Conservation (phyloP, 495 filamentous ascomycete genomes). For the Penicillium angulare region DNA sequence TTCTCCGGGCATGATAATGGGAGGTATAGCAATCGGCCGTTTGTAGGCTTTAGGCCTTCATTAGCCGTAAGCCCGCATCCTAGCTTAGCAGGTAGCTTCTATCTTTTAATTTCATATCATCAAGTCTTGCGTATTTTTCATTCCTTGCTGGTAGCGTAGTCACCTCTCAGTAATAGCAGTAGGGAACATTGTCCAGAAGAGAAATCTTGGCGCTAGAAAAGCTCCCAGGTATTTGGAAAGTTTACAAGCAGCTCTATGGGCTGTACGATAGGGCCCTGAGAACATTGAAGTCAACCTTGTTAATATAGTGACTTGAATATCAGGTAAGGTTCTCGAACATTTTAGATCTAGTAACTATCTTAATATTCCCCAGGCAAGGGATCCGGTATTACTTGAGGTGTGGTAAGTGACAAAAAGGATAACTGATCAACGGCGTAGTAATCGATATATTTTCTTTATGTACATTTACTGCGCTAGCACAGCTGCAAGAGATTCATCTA, state of each 20-base stretch:
- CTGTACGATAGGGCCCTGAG: background rate
- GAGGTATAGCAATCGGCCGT: background rate
- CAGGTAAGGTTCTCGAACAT: no score
- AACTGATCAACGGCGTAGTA: background rate
- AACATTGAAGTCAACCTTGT: background rate
- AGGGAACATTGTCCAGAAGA: background rate
- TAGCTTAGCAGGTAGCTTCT: background rate
- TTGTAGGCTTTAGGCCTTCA: background rate
- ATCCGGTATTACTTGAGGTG: background rate
- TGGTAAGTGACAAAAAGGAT: background rate
- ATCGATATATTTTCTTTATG: background rate
- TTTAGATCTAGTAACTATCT: no score
- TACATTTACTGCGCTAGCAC: constrained; percentile 6
- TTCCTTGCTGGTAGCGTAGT: background rate
- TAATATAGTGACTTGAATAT: background rate
- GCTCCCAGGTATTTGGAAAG: background rate
- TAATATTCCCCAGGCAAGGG: background rate
- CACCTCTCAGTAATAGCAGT: background rate
- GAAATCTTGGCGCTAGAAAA: background rate
- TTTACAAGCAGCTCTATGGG: background rate
- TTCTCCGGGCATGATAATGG: background rate
- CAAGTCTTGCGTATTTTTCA: background rate
- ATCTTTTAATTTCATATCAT: background rate
- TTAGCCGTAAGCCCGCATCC: background rate
- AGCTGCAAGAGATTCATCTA: constrained; percentile 2